Base-by-base conservation (phyloP, 306 rosid genomes). In the Senna tora region DNA sequence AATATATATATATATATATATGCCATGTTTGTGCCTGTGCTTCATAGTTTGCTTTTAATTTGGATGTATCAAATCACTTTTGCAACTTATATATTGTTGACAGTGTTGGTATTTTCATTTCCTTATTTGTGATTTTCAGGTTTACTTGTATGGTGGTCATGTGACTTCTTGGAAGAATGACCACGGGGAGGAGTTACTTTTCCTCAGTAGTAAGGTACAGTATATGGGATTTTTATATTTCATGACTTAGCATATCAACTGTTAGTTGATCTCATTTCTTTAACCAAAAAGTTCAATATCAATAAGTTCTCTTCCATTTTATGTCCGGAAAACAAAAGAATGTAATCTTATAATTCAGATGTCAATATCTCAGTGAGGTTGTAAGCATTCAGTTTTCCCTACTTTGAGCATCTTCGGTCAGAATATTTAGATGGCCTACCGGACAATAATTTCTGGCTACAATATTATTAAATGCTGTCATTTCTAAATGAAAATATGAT, bases 141-240 rank as follows among this genome's bases (percentile, higher is more conserved):
- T 94, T 28, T 89, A 89, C 67, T 49, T 94, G 52, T 94, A 91
- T 71, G 99, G 99, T 32, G 91, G 77, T 58, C 99, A 94, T 30
- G 96, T 94, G 86, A 94, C 99, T 63, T 94, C 99, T 28, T 94
- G 99, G 99, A 94, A 94, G 85, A 94, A 89, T 82, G 97, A 94
- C 46, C 92, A 83, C 19, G 90, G 91, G 73, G 97, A 91, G 81
- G 99, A 94, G 70, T 76, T 94, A 87, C 95, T 91, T 52, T 94
- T 91, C 79, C 93, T 94, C 77, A 94, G 99, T 69, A 91, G 71
- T 79, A 87, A 94, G 99, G 99, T 94, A 66, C 68, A 9, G 16
- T 28, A 13, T 58, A 12, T 5, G 45, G 61, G 34, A 2, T 34
- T 45, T 73, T 68, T 19, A 9, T 57, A 15, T 51, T 57, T 62